phyloP scores from a whole-genome alignment of 2,329 filamentous ascomycete genomes.

The Microsporum audouinii region DNA sequence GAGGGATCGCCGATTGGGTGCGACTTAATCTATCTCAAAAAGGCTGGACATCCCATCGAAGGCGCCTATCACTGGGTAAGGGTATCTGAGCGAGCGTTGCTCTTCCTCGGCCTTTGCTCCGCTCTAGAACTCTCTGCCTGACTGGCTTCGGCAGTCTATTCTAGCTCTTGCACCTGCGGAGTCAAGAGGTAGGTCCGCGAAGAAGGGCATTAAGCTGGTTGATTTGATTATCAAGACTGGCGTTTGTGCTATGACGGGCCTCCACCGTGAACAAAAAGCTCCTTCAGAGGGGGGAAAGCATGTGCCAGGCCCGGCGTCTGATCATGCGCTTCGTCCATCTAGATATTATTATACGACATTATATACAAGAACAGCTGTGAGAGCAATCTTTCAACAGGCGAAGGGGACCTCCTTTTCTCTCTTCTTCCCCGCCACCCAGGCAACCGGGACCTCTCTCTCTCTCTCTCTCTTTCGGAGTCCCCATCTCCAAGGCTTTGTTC shows the following conservation, averaged over 20 bases:
- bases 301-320: neutral
- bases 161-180: neutral
- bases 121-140: neutral
- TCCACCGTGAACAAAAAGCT: neutral
- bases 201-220: neutral
- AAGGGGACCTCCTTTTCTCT: neutral
- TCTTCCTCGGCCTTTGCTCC: neutral
- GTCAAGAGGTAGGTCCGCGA: neutral
- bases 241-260: neutral
- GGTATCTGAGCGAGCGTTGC: neutral
- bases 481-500: neutral
- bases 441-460: neutral
- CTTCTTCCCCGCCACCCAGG: neutral
- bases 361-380: neutral
- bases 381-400: neutral
- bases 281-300: neutral
- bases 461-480: neutral
- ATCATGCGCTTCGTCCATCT: neutral
- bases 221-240: neutral
- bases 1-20: conserved; percentile 1
- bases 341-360: neutral
- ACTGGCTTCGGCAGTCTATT: neutral
- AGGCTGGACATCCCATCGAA: neutral
- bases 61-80: neutral
- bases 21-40: neutral